phyloP scores from a whole-genome alignment of 2,329 filamentous ascomycete species.

The Fusarium nodosum region DNA sequence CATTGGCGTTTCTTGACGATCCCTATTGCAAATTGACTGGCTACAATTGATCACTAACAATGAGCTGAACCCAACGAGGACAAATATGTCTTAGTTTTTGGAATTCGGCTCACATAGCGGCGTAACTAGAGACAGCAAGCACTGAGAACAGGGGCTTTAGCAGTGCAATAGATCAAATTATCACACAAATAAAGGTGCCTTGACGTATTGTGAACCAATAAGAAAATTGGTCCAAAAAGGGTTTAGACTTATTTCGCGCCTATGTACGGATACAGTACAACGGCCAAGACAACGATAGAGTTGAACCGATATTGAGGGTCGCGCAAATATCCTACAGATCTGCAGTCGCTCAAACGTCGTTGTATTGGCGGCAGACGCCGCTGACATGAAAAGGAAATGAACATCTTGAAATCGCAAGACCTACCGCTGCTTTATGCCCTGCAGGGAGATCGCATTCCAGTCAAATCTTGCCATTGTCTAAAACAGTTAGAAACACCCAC shows the following conservation, averaged over 20 bases:
- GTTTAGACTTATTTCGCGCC: background rate
- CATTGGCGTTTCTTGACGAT: background rate
- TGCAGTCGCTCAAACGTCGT: too few relatives aligned
- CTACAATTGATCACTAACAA: background rate
- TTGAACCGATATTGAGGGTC: background rate
- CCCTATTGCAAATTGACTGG: background rate
- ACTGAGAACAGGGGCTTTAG: background rate
- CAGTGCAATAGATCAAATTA: background rate
- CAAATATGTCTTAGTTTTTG: background rate
- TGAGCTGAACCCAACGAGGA: background rate
- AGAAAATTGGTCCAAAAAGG: background rate
- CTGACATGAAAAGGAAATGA: background rate
- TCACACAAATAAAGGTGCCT: background rate
- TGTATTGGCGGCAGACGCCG: background rate
- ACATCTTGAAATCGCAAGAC: background rate
- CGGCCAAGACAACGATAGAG: background rate
- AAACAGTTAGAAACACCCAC: background rate
- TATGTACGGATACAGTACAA: too few relatives aligned
- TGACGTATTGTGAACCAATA: background rate
- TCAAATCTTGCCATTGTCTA: background rate
- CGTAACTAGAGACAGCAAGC: too few relatives aligned
- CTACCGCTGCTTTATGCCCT: background rate
- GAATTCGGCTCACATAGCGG: background rate
- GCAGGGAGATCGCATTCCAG: background rate
- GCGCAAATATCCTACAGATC: background rate